Evolutionary conservation across 73 alveolate species (phyloP).

Genomic region (Diophrys appendiculata): DNA sequence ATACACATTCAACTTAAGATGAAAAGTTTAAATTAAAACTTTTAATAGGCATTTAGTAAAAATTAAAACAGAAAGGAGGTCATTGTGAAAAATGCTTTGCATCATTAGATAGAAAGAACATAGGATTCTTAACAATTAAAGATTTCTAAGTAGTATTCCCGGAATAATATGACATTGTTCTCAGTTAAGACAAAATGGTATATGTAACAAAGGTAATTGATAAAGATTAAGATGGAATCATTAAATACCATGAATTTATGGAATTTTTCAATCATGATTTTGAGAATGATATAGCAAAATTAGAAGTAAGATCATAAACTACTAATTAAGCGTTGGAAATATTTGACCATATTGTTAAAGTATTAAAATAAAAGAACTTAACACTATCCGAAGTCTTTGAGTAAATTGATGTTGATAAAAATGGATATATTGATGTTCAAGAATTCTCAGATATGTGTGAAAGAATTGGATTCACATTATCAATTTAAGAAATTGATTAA

Average conservation of each 20-base stretch:
- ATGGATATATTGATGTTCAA: conserved; percentile 53
- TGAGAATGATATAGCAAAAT: background rate
- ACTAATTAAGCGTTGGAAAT: no score
- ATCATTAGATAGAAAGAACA: conserved; percentile 16
- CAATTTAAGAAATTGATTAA: conserved; percentile 39
- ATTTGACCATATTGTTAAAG: conserved; percentile 47
- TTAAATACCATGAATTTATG: conserved; percentile 37
- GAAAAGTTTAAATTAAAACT: background rate
- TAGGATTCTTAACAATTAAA: conserved; percentile 35
- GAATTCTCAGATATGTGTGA: conserved; percentile 46
- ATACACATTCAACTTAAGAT: conserved; percentile 1
- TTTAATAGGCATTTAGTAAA: conserved; percentile 39
- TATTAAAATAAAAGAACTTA: conserved; percentile 29
- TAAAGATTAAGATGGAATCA: conserved; percentile 34
- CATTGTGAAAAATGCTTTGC: conserved; percentile 16
- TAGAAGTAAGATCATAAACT: conserved; percentile 11
- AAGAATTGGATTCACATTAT: conserved; percentile 45
- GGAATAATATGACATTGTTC: conserved; percentile 19
- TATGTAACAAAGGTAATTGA: conserved; percentile 39
- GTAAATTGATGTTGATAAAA: conserved; percentile 37
- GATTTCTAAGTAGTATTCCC: conserved; percentile 28
- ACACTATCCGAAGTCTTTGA: conserved; percentile 52
- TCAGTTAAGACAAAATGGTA: conserved; percentile 34
- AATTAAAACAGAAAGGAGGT: conserved; percentile 9
- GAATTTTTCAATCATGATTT: conserved; percentile 34